phyloP scores from a whole-genome alignment of 805 yeast genomes.

The Millerozyma acaciae region DNA sequence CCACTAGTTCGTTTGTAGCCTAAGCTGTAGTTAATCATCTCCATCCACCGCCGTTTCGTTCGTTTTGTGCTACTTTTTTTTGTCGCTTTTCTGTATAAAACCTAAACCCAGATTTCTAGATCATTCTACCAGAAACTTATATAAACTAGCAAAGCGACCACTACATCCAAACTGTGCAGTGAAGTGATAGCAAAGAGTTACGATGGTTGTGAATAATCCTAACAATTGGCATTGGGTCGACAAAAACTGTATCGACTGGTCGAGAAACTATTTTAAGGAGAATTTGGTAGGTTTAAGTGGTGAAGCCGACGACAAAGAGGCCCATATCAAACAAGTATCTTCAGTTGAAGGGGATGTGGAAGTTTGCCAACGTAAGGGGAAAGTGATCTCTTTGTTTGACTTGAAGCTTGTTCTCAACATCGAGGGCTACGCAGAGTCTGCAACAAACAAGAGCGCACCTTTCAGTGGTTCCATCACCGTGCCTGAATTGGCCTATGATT shows the following conservation, averaged over 20 bases:
- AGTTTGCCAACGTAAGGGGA: slow-evolving; percentile 95
- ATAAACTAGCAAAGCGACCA: neutral
- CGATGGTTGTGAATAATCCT: slow-evolving; percentile 93
- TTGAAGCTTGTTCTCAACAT: slow-evolving; percentile 62
- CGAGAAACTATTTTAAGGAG: slow-evolving; percentile 67
- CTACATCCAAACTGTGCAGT: neutral
- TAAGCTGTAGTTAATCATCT: too few species aligned
- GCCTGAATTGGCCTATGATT: slow-evolving; percentile 94
- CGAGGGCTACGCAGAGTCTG: slow-evolving; percentile 37
- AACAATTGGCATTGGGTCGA: slow-evolving; percentile 99
- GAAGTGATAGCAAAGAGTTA: neutral
- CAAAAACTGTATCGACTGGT: slow-evolving; percentile 93
- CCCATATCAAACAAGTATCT: slow-evolving; percentile 43
- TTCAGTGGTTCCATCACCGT: slow-evolving; percentile 72
- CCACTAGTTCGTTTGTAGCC: slow-evolving; percentile 1
- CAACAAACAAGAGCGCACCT: slow-evolving; percentile 24
- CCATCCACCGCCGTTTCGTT: too few species aligned
- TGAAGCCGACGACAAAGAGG: slow-evolving; percentile 27
- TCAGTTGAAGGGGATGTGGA: slow-evolving; percentile 92
- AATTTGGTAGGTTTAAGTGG: slow-evolving; percentile 51
- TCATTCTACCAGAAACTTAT: slow-evolving; percentile 8
- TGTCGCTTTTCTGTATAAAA: too few species aligned
- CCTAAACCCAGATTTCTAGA: slow-evolving; percentile 12
- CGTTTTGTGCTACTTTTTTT: slow-evolving; percentile 5
- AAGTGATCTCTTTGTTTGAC: slow-evolving; percentile 88